Evolutionary conservation across 2,329 filamentous ascomycete species (phyloP).

Genomic region (Aspergillus aculeatus): DNA sequence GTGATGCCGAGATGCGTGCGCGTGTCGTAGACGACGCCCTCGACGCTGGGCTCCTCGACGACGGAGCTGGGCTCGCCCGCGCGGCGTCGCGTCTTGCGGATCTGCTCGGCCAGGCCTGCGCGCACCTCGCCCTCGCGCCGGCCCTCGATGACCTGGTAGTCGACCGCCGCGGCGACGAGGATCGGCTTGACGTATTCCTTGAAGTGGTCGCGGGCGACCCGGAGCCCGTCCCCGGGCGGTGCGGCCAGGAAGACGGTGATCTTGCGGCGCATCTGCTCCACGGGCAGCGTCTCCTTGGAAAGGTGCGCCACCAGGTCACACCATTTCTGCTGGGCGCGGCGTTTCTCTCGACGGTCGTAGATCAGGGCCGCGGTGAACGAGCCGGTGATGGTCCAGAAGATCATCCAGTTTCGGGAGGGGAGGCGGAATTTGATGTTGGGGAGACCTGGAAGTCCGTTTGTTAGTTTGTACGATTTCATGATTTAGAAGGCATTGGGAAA

Average conservation of each 20-base stretch:
- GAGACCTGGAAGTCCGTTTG: slow-evolving; percentile 56
- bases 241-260: slow-evolving; percentile 82
- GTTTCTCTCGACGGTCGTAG: slow-evolving; percentile 92
- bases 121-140: slow-evolving; percentile 89
- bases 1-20: slow-evolving; percentile 66
- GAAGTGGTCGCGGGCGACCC: slow-evolving; percentile 88
- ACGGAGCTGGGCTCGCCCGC: slow-evolving; percentile 55
- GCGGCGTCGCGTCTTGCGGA: slow-evolving; percentile 65
- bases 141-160: slow-evolving; percentile 95
- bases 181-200: slow-evolving; percentile 94
- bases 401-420: slow-evolving; percentile 95
- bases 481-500: not conserved
- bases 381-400: slow-evolving; percentile 79
- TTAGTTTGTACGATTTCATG: not conserved
- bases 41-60: slow-evolving; percentile 50
- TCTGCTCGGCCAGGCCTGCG: slow-evolving; percentile 80
- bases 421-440: slow-evolving; percentile 80
- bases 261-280: slow-evolving; percentile 74
- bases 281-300: slow-evolving; percentile 69
- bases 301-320: slow-evolving; percentile 80
- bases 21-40: slow-evolving; percentile 61
- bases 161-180: slow-evolving; percentile 80
- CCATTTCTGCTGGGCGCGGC: slow-evolving; percentile 82
- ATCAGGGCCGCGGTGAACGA: slow-evolving; percentile 77
- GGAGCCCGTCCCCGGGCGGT: slow-evolving; percentile 81